These are phyloP conservation scores for Eudorina sp. DNA, from an alignment of 139 green algal genomes.

Conservation along the genomic window DNA sequence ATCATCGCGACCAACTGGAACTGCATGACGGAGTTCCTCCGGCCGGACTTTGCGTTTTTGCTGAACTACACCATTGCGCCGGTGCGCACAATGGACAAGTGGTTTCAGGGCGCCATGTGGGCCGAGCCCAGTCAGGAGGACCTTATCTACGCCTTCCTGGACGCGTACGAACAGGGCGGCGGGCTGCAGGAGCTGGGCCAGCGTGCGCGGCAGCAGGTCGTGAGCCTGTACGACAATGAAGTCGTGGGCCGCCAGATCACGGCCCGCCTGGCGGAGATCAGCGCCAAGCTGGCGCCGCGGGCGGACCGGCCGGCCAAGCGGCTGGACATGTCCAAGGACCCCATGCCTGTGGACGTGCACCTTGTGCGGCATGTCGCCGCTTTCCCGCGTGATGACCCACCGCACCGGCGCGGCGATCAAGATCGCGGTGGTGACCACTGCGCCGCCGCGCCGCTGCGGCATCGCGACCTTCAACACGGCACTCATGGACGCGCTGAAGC, in stretches of 20 bases:
- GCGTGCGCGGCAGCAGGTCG: neutral
- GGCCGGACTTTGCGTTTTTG: slow-evolving; percentile 22
- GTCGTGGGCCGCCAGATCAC: neutral
- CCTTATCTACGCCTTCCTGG: neutral
- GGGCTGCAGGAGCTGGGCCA: neutral
- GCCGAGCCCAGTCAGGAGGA: slow-evolving; percentile 14
- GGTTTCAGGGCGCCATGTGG: slow-evolving; percentile 40
- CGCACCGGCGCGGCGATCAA: neutral
- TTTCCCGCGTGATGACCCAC: neutral
- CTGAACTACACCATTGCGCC: slow-evolving; percentile 1
- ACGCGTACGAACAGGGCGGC: neutral
- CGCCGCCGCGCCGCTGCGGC: neutral
- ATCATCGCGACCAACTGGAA: slow-evolving; percentile 77
- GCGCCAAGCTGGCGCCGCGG: neutral
- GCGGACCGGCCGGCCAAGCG: neutral
- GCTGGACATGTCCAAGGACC: neutral
- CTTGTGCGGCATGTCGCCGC: neutral
- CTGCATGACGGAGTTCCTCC: slow-evolving; percentile 65
- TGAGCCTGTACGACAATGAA: neutral
- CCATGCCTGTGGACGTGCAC: neutral
- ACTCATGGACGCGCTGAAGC: neutral
- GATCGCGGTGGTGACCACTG: neutral
- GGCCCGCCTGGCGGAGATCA: neutral
- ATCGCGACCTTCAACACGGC: neutral
- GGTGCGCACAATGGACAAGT: slow-evolving; percentile 22